Conservation (phyloP, 768 basidiomycete genomes). For the Panaeolus papilionaceus region DNA sequence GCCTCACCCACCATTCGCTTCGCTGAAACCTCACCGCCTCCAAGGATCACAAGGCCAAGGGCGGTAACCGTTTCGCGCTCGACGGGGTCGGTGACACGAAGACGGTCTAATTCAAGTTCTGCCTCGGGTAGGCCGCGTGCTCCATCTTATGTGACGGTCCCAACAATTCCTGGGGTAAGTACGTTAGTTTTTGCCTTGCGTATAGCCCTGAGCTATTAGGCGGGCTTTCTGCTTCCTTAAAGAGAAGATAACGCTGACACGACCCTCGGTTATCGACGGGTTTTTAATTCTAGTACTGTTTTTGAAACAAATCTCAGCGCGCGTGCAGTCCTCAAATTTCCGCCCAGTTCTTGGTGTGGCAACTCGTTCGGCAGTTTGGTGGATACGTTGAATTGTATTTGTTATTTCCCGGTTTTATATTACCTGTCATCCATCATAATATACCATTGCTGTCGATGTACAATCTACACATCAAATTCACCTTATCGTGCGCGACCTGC, state of each 20-base stretch:
- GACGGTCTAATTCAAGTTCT: neutral
- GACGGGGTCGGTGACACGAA: neutral
- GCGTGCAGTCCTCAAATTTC: neutral
- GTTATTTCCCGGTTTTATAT: neutral
- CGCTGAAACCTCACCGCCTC: neutral
- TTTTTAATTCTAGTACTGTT: conserved; percentile 1
- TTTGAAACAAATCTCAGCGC: neutral
- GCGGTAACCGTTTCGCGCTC: conserved; percentile 1
- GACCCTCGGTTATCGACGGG: neutral
- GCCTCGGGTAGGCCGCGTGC: conserved; percentile 11
- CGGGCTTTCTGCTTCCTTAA: neutral
- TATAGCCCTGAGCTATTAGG: neutral
- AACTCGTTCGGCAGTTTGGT: neutral
- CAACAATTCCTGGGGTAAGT: conserved; percentile 9
- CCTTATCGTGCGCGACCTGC: too few species aligned
- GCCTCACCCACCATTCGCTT: conserved; percentile 2
- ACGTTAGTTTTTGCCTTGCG: neutral
- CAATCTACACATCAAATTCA: neutral
- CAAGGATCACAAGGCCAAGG: neutral
- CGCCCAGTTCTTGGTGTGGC: neutral
- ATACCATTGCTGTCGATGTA: neutral
- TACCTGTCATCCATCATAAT: neutral
- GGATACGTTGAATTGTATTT: conserved; percentile 1
- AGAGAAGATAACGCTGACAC: neutral
- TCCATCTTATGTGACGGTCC: conserved; percentile 6